A percentile compares a stretch with the other conserved stretches of the same genome.
These are phyloP conservation scores for Tricholomella constricta DNA, from an alignment of 768 basidiomycete genomes.

Conservation along the genomic window DNA sequence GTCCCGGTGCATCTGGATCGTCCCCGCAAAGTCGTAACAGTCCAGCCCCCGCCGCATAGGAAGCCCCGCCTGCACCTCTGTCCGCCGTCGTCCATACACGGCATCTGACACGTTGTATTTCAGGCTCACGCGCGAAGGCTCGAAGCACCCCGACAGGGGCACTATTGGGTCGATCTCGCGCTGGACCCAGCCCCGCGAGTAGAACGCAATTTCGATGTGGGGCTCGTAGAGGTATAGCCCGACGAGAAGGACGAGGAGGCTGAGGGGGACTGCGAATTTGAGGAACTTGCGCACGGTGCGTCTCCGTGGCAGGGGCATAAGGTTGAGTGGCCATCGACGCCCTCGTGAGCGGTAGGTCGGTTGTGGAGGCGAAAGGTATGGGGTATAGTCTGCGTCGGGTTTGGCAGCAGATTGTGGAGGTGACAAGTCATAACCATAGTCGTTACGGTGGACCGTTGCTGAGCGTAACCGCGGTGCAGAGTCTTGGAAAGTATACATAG, in stretches of 20 bases:
- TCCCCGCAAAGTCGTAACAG: conserved; percentile 92
- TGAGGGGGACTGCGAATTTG: conserved; percentile 44
- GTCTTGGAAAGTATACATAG: conserved; percentile 44
- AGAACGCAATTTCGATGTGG: conserved; percentile 84
- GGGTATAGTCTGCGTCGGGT: conserved; percentile 18
- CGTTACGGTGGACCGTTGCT: conserved; percentile 19
- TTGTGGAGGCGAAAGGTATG: conserved; percentile 22
- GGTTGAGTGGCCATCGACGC: conserved; percentile 16
- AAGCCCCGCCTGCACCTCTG: conserved; percentile 80
- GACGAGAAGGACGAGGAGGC: conserved; percentile 43
- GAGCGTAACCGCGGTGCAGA: conserved; percentile 34
- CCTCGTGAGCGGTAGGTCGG: conserved; percentile 30
- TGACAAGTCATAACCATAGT: conserved; percentile 12
- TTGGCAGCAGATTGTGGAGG: conserved; percentile 25
- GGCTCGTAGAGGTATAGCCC: conserved; percentile 70
- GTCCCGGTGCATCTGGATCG: conserved; percentile 48
- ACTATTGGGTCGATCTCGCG: conserved; percentile 66
- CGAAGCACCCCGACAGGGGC: conserved; percentile 77
- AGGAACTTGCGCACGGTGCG: conserved; percentile 40
- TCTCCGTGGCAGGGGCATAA: conserved; percentile 31
- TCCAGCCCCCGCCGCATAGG: conserved; percentile 78
- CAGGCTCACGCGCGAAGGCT: conserved; percentile 56
- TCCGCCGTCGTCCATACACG: conserved; percentile 63
- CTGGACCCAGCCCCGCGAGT: conserved; percentile 73
- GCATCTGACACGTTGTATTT: conserved; percentile 67